These are phyloP conservation scores for Plasmodium coatneyi DNA, from an alignment of 169 alveolate genomes.

Conservation along the genomic window DNA sequence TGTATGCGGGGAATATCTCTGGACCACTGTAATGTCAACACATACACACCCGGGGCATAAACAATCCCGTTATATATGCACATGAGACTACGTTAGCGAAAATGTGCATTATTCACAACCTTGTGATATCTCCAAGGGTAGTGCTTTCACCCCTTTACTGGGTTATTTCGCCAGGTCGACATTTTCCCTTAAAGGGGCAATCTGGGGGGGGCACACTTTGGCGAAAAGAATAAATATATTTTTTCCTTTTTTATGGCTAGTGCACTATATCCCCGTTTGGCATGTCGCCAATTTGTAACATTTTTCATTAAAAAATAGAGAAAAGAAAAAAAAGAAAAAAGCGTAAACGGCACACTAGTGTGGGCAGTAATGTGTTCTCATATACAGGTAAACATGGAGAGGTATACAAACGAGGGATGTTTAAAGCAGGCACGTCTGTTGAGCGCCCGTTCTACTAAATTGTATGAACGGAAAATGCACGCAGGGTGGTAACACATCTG, in stretches of 20 bases:
- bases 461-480: not conserved
- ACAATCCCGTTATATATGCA: not conserved
- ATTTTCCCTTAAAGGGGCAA: not conserved
- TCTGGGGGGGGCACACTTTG: not conserved
- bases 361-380: not conserved
- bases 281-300: not conserved
- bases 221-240: not conserved
- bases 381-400: not conserved
- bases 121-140: not conserved
- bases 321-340: too few relatives aligned
- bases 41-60: not conserved
- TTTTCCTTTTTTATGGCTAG: not conserved
- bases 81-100: not conserved
- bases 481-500: not conserved
- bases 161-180: not conserved
- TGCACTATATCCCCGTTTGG: not conserved
- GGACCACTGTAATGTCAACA: not conserved
- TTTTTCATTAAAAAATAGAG: not conserved
- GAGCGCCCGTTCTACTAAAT: not conserved
- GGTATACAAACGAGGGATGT: not conserved
- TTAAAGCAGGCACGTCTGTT: not conserved
- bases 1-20: not conserved
- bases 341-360: not conserved
- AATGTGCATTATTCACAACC: not conserved
- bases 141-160: not conserved